phyloP scores from a whole-genome alignment of 2,329 filamentous ascomycete genomes.

The Aspergillus sp. region DNA sequence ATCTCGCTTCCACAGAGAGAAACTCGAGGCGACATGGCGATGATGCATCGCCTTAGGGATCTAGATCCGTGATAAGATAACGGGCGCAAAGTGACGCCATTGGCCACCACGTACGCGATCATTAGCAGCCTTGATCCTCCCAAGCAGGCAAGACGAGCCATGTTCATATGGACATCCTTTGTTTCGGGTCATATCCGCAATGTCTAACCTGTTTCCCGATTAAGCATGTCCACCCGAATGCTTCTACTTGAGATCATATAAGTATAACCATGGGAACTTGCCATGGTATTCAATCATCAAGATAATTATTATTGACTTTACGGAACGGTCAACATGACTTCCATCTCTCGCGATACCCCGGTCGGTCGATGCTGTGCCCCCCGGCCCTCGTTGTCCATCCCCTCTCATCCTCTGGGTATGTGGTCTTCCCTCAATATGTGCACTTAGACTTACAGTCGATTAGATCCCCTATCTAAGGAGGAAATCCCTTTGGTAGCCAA shows the following conservation, averaged over 20 bases:
- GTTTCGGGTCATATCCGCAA: no score
- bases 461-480: constrained; percentile 9
- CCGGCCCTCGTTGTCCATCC: background rate
- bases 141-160: no score
- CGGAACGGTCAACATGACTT: background rate
- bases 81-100: constrained; percentile 10
- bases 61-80: background rate
- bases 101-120: background rate
- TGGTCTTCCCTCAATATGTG: background rate
- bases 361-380: background rate
- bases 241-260: background rate
- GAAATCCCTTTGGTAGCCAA: constrained; percentile 9
- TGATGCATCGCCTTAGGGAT: no score
- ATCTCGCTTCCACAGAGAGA: no score
- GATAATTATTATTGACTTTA: background rate
- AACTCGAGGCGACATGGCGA: no score
- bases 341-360: background rate
- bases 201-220: background rate
- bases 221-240: background rate
- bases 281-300: background rate
- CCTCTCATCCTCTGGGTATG: background rate
- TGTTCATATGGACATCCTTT: no score
- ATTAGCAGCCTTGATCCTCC: no score
- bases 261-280: background rate
- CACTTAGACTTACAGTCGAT: background rate